A percentile compares a stretch with the other conserved stretches of the same genome.
phyloP scores from a whole-genome alignment of 345 rosid genomes.

The Linum lewisii region DNA sequence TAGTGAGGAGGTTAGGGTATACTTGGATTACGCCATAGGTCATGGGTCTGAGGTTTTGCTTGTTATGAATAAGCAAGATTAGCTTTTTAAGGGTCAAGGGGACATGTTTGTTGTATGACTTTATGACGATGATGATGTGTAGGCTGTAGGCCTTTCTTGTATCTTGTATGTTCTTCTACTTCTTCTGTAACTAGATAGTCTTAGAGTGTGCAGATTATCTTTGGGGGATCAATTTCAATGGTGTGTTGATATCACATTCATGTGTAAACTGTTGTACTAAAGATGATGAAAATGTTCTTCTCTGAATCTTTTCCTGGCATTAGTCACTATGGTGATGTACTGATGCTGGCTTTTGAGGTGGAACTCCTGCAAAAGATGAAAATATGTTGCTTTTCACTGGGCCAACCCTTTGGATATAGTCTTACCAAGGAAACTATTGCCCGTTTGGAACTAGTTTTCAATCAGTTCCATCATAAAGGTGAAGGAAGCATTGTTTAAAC shows the following conservation, averaged over 20 bases:
- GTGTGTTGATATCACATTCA: not conserved
- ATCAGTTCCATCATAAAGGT: not conserved
- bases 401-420: too few species aligned
- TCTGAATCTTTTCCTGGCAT: not conserved
- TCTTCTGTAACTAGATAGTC: too few species aligned
- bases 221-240: too few species aligned
- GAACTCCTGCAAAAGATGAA: too few species aligned
- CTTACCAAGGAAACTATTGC: not conserved
- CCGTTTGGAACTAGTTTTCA: not conserved
- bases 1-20: conserved; percentile 35
- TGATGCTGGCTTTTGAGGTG: too few species aligned
- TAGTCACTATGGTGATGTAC: not conserved
- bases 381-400: too few species aligned
- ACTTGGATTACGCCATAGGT: conserved; percentile 45
- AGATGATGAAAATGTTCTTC: not conserved
- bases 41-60: conserved; percentile 64
- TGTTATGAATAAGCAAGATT: conserved; percentile 32
- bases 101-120: not conserved
- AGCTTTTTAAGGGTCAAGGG: not conserved
- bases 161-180: too few species aligned
- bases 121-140: not conserved
- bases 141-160: not conserved
- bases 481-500: not conserved
- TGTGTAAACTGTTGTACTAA: not conserved
- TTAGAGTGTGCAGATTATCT: too few species aligned